Percentiles rank a stretch among this genome's conserved stretches.
These are phyloP conservation scores for Microcyclospora tardicrescens DNA, from an alignment of 2,329 filamentous ascomycete genomes.

Conservation along the genomic window DNA sequence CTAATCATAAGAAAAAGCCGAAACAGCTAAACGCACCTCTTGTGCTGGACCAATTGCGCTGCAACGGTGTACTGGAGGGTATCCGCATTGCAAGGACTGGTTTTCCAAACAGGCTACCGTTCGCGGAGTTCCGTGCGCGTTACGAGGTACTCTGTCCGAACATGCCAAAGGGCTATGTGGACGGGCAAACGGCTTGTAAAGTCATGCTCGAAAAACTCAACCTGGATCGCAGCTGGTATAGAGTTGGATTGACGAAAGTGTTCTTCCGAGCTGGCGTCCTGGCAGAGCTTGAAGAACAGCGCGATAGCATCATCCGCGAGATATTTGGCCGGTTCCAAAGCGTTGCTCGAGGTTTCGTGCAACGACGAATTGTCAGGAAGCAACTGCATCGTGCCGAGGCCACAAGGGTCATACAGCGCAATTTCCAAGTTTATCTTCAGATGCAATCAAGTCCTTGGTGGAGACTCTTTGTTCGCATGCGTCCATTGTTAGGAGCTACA, in stretches of 20 bases:
- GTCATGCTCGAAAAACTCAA: conserved; percentile 83
- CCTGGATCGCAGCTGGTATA: conserved; percentile 74
- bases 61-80: conserved; percentile 97
- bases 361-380: conserved; percentile 81
- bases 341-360: conserved; percentile 75
- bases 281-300: conserved; percentile 90
- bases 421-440: conserved; percentile 83
- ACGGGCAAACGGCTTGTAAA: conserved; percentile 72
- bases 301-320: conserved; percentile 81
- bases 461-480: conserved; percentile 89
- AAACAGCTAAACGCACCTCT: conserved; percentile 85
- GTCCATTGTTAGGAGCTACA: conserved; percentile 82
- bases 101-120: conserved; percentile 85
- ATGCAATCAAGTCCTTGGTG: conserved; percentile 94
- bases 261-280: conserved; percentile 96
- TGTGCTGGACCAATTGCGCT: conserved; percentile 94
- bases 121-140: conserved; percentile 85
- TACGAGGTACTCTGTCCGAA: conserved; percentile 87
- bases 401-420: conserved; percentile 84
- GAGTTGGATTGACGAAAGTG: conserved; percentile 90
- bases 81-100: conserved; percentile 94
- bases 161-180: conserved; percentile 81
- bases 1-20: conserved; percentile 93
- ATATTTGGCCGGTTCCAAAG: conserved; percentile 93
- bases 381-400: conserved; percentile 88